These are phyloP conservation scores for Mucor velutinosus DNA, from an alignment of 371 early-diverging fungal genomes.

Conservation along the genomic window DNA sequence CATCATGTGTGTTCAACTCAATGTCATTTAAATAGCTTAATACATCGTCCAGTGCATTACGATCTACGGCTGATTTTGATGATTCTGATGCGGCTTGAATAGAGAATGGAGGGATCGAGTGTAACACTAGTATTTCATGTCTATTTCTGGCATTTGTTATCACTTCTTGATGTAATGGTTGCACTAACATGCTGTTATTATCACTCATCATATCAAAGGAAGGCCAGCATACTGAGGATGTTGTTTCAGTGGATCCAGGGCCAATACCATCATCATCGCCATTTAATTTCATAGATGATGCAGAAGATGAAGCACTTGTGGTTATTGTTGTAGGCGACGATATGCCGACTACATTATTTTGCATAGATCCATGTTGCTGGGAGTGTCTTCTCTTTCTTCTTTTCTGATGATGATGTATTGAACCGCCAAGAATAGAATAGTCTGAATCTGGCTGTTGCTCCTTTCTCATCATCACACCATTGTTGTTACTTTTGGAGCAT, in stretches of 20 bases:
- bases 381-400: background rate
- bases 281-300: background rate
- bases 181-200: background rate
- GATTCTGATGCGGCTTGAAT: background rate
- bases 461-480: background rate
- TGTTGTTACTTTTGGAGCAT: background rate
- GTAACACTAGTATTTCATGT: slow-evolving; percentile 8
- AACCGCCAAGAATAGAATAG: background rate
- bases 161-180: background rate
- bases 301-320: background rate
- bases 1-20: slow-evolving; percentile 12
- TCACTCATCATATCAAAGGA: background rate
- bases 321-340: background rate
- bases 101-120: slow-evolving; percentile 1
- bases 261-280: background rate
- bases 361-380: background rate
- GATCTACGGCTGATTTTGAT: background rate
- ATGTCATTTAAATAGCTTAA: slow-evolving; percentile 18
- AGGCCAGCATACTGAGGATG: background rate
- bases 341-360: background rate
- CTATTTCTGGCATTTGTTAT: slow-evolving; percentile 3
- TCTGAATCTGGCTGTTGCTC: slow-evolving; percentile 1
- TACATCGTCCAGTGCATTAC: slow-evolving; percentile 24
- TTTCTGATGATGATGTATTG: slow-evolving; percentile 3
- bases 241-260: background rate